These are phyloP conservation scores for Podaxis mareebaensis DNA, from an alignment of 768 basidiomycete genomes.

Conservation along the genomic window DNA sequence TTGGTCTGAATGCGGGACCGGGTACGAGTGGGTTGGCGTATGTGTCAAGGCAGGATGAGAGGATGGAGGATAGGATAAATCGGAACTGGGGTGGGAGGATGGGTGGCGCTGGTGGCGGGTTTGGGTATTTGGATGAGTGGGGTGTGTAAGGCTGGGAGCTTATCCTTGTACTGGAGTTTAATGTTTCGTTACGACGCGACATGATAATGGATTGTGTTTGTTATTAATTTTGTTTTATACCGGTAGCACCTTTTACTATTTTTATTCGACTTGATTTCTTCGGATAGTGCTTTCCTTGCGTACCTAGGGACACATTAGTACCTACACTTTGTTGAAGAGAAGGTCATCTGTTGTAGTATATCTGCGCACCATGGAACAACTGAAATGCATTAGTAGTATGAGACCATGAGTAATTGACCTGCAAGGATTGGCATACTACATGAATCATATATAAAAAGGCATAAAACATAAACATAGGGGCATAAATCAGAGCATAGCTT, in stretches of 20 bases:
- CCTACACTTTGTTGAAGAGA: not conserved
- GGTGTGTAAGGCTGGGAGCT: constrained; percentile 35
- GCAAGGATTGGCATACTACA: not conserved
- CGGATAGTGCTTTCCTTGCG: not conserved
- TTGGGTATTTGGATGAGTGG: constrained; percentile 55
- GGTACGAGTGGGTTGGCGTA: constrained; percentile 17
- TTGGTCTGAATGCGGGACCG: constrained; percentile 20
- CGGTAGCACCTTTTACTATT: not conserved
- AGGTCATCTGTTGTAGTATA: not conserved
- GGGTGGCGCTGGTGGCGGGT: constrained; percentile 28
- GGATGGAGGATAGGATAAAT: constrained; percentile 52
- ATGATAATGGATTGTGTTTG: not conserved
- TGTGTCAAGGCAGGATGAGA: constrained; percentile 40
- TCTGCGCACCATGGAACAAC: not conserved
- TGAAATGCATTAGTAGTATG: not conserved
- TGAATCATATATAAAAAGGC: not conserved
- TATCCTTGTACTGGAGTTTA: not conserved
- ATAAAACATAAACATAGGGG: not conserved
- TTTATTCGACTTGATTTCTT: not conserved
- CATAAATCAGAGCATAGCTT: too few species aligned
- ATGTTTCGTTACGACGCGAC: not conserved
- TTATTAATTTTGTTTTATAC: not conserved
- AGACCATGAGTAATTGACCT: not conserved
- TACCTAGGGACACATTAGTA: not conserved
- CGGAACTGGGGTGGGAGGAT: constrained; percentile 46